These are phyloP conservation scores for Xerocomellus intermedius DNA, from an alignment of 768 basidiomycete species.

Conservation along the genomic window DNA sequence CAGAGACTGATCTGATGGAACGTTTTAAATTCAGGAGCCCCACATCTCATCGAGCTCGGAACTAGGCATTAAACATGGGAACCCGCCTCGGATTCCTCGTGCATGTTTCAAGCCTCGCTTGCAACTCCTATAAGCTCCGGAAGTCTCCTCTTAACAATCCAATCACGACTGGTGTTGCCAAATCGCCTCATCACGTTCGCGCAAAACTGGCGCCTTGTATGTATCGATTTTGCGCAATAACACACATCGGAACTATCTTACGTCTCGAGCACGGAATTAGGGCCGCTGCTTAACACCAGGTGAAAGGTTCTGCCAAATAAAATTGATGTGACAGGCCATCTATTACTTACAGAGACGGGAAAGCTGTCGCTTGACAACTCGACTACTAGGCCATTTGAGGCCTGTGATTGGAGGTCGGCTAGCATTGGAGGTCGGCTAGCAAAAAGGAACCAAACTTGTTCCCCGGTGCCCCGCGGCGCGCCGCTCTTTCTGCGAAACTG, in stretches of 20 bases:
- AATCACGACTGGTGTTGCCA: not conserved
- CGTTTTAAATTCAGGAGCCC: too few species aligned
- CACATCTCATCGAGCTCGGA: too few species aligned
- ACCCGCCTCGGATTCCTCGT: not conserved
- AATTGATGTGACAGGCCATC: not conserved
- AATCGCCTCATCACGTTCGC: not conserved
- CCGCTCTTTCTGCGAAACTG: not conserved
- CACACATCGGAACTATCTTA: slow-evolving; percentile 1
- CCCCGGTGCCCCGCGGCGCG: not conserved
- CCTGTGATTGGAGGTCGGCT: not conserved
- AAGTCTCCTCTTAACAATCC: not conserved
- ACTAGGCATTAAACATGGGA: not conserved
- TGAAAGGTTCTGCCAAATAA: not conserved
- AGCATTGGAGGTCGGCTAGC: not conserved
- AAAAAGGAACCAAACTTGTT: too few species aligned
- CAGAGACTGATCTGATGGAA: not conserved
- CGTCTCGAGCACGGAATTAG: not conserved
- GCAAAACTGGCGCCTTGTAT: not conserved
- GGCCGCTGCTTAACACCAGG: not conserved
- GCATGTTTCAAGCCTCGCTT: slow-evolving; percentile 10
- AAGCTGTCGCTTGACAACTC: not conserved
- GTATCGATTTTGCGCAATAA: not conserved
- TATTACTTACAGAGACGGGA: too few species aligned
- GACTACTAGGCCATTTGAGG: not conserved
- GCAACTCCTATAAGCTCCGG: not conserved